Base-by-base conservation (phyloP, 2,329 filamentous ascomycete species). In the Fusarium udum region DNA sequence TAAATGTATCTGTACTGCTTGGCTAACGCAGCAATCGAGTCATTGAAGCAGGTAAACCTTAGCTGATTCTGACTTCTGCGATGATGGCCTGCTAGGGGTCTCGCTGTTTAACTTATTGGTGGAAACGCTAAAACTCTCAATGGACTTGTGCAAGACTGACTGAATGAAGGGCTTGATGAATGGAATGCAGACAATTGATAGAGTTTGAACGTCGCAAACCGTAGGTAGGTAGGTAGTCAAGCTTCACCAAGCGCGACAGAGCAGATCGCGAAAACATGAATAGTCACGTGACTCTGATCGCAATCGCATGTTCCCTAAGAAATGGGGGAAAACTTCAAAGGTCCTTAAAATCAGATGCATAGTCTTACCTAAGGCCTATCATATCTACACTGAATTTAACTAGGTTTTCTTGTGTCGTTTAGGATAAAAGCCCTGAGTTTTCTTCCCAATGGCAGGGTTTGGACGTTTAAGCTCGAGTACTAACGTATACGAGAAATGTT, bases 241-340 rank as follows among this genome's bases (percentile, higher is more conserved):
- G 57, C 48, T 61, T 42, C 28, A 56, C n/a, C 28, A 51, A 32
- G 46, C 69, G 71, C 69, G 72, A 63, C 57, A 18, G 43, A 34
- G 32, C 52, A 57, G 48, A 57, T 52, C 63, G 64, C 73, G 63
- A 72, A 73, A 74, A 59, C 45, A 61, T 24, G 2, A 20, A 6
- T 6, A 18, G 26, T 71, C 72, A 75, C 72, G 72, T 75, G 72
- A 71, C n/a, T 40, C 49, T 70, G 58, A 55, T 73, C 43, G 46
- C 72, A 73, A 32, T 32, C 42, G 34, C 65, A 69, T 69, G 40
- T 51, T 37, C 26, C n/a, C 46, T 51, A 52, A 52, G 48, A 24
- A 24, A 51, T 51, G 4, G 46, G 31, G 18, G 48, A 22, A 15
- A 52, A 11, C 4, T 36, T 52, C 3, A 15, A 7, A 52, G 16